A percentile compares a stretch with the other conserved stretches of the same genome.
These are phyloP conservation scores for Colletotrichum chlorophyti DNA, from an alignment of 2,329 filamentous ascomycete genomes.

Conservation along the genomic window DNA sequence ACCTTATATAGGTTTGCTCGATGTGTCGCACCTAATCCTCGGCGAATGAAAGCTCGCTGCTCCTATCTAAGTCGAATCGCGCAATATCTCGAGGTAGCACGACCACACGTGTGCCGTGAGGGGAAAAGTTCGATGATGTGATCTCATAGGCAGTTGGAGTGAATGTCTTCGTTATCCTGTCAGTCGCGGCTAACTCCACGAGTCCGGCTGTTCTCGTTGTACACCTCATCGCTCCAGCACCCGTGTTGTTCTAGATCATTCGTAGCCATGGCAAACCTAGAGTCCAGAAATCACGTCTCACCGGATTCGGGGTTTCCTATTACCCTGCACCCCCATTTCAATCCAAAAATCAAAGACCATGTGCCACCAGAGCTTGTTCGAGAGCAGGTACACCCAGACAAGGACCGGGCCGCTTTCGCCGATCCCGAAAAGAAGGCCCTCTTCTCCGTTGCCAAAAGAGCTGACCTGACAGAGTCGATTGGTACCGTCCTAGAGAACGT, in stretches of 20 bases:
- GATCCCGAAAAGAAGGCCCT: constrained; percentile 52
- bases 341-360: constrained; percentile 49
- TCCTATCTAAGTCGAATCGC: not conserved
- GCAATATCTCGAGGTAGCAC: not conserved
- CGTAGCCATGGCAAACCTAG: constrained; percentile 44
- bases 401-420: constrained; percentile 48
- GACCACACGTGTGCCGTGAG: not conserved
- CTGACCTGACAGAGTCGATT: constrained; percentile 51
- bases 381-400: constrained; percentile 35
- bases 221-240: too few species aligned
- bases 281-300: constrained; percentile 54
- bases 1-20: not conserved
- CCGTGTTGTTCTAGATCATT: too few species aligned
- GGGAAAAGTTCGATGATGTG: not conserved
- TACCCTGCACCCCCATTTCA: constrained; percentile 53
- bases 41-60: not conserved
- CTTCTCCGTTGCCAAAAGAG: constrained; percentile 43
- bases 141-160: too few species aligned
- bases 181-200: too few species aligned
- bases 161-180: too few species aligned
- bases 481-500: constrained; percentile 46
- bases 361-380: constrained; percentile 46
- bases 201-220: too few species aligned
- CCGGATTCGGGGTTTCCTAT: constrained; percentile 55
- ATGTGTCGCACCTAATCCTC: not conserved